A percentile compares a stretch with the other conserved stretches of the same genome.
These are phyloP conservation scores for Saprolegnia diclina DNA, from an alignment of 352 stramenopile species.

Conservation along the genomic window DNA sequence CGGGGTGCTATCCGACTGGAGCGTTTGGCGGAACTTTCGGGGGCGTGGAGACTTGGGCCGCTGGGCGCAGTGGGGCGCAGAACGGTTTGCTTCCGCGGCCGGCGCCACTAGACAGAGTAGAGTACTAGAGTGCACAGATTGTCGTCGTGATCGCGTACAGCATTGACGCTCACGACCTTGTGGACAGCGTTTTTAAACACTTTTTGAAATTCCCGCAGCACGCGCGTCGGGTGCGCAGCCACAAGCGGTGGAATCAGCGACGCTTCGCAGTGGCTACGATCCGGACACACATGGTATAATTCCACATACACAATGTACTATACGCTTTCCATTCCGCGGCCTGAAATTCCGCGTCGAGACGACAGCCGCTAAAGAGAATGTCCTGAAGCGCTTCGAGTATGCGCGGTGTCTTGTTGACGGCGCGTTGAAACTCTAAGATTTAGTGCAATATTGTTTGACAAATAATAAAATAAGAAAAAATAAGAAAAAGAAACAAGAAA, in stretches of 20 bases:
- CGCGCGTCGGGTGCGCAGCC: background rate
- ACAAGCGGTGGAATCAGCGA: background rate
- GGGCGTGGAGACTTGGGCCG: too few relatives aligned
- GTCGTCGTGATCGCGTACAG: background rate
- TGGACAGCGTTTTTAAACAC: background rate
- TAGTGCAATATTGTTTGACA: background rate
- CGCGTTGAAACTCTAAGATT: conserved; percentile 12
- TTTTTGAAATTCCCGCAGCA: background rate
- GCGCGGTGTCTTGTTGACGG: background rate
- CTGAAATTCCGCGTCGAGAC: conserved; percentile 18
- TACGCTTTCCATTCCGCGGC: conserved; percentile 13
- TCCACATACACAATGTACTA: background rate
- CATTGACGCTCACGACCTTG: background rate
- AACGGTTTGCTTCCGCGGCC: too few relatives aligned
- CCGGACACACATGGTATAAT: too few relatives aligned
- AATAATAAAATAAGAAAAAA: too few relatives aligned
- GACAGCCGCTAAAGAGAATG: conserved; percentile 24
- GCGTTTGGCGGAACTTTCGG: too few relatives aligned
- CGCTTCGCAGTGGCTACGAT: background rate
- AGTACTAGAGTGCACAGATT: background rate
- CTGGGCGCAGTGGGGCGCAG: too few relatives aligned
- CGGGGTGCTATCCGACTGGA: too few relatives aligned
- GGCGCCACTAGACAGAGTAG: background rate
- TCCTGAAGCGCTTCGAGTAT: conserved; percentile 20
- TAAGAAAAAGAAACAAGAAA: too few relatives aligned